Percentiles rank a stretch among this genome's conserved stretches.
Evolutionary conservation across 2,329 filamentous ascomycete genomes (phyloP).

Genomic region (Fusarium agapanthi): DNA sequence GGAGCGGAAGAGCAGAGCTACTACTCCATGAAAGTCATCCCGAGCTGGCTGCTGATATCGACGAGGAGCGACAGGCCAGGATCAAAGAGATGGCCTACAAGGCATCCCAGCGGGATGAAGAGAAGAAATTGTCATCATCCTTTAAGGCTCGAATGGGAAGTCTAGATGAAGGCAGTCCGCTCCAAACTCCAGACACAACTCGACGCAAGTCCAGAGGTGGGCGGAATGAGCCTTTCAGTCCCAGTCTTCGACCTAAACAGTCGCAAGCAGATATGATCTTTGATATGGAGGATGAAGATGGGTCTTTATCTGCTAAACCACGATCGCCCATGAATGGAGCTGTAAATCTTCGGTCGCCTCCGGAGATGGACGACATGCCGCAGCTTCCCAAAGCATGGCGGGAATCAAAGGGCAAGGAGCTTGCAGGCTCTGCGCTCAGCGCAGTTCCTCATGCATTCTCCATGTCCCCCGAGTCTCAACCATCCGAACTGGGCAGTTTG

Average conservation of each 20-base stretch:
- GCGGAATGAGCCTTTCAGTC: constrained; percentile 69
- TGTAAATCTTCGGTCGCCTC: constrained; percentile 27
- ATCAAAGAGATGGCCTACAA: constrained; percentile 81
- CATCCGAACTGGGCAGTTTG: constrained; percentile 4
- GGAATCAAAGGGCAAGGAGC: constrained; percentile 41
- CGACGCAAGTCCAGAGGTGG: constrained; percentile 57
- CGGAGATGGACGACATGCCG: constrained; percentile 43
- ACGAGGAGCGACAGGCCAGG: constrained; percentile 73
- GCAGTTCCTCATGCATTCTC: constrained; percentile 26
- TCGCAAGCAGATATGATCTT: constrained; percentile 86
- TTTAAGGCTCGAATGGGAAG: constrained; percentile 68
- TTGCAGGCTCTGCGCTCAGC: constrained; percentile 19
- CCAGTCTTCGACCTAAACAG: constrained; percentile 72
- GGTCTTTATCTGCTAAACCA: constrained; percentile 44
- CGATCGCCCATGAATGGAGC: constrained; percentile 35
- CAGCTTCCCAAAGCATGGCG: constrained; percentile 46
- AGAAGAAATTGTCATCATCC: constrained; percentile 68
- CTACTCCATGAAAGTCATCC: constrained; percentile 72
- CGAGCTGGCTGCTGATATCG: constrained; percentile 69
- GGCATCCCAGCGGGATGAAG: constrained; percentile 69
- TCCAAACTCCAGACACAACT: constrained; percentile 53
- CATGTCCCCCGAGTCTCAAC: constrained; percentile 28
- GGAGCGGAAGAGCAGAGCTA: constrained; percentile 76
- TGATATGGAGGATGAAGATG: constrained; percentile 86
- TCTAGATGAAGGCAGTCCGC: constrained; percentile 66